Base-by-base conservation (phyloP, 1,284 basidiomycete genomes). In the Wolfiporia cocos region DNA sequence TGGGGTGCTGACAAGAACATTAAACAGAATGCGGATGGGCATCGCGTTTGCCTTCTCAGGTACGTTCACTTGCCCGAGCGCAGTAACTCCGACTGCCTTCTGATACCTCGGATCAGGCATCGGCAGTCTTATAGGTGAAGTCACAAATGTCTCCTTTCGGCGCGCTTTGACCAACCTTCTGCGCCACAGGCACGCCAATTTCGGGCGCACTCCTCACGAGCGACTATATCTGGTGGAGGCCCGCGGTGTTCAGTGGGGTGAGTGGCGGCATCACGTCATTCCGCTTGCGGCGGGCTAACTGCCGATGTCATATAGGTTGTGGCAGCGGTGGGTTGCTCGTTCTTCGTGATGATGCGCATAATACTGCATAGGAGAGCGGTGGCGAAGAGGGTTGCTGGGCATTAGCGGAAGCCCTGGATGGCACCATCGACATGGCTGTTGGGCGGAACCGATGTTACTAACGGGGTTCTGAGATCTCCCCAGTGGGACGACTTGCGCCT, bases 211-310 rank as follows among this genome's bases (percentile, higher is more conserved):
- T 52, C 30, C 45, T 52, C 24, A 47, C 46, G 7, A 22, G 24
- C 12, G n/a, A 47, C 9, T 44, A 47, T 32, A 39, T 45, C 18
- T 52, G 51, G 51, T 52, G 34, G 34, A 34, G 44, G 2, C 48
- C 50, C 1, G 46, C 48, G 4, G n/a, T 51, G n/a, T 51, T 51
- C 41, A 47, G 45, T 30, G 50, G 50, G 24, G 50, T 51, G 20
- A 22, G 49, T 46, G 10, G 17, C 32, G 17, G 10, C 32, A 17
- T 34, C 11, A 7, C 7, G 17, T 9, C 7, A 7, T 17, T 34
- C 17, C 32, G 32, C 17, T 11, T 7, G 7, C 32, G 17, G 7
- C 7, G 7, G 7, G 32, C 11, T 17, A 7, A 10, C 10, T 34
- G n/a, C n/a, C n/a, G n/a, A n/a, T 34, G 17, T 34, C 17, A 7